Conservation (phyloP, 129 eudicot species). For the Deinandra increscens region DNA sequence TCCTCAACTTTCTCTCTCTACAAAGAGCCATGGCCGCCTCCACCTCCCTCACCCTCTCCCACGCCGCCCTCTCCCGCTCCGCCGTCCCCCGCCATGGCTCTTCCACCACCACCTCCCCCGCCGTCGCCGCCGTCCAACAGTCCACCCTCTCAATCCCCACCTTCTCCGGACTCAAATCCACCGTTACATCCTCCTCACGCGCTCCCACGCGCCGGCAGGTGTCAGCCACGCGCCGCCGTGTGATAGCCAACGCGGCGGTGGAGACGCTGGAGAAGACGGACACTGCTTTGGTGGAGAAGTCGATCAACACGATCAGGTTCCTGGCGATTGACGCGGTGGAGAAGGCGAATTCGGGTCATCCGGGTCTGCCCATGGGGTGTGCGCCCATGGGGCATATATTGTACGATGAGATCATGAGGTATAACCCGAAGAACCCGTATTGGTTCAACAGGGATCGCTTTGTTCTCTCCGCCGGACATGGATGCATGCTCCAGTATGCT, state of each 20-base stretch:
- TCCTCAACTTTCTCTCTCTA: constrained; percentile 24
- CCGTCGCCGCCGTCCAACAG: constrained; percentile 31
- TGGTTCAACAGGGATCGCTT: constrained; percentile 97
- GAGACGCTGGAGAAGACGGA: constrained; percentile 66
- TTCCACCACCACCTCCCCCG: too few species aligned
- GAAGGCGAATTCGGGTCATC: constrained; percentile 98
- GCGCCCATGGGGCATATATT: constrained; percentile 97
- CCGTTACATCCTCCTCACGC: constrained; percentile 41
- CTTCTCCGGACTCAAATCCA: constrained; percentile 60
- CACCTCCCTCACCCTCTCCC: constrained; percentile 84
- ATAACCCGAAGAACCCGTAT: constrained; percentile 91
- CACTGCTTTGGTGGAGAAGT: constrained; percentile 58
- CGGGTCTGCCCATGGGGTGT: constrained; percentile 98
- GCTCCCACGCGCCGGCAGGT: constrained; percentile 16
- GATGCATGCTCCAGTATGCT: constrained; percentile 98
- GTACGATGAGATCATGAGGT: constrained; percentile 97
- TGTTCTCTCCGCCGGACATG: constrained; percentile 97
- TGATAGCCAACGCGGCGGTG: constrained; percentile 53
- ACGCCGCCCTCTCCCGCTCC: constrained; percentile 68
- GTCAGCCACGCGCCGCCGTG: constrained; percentile 11
- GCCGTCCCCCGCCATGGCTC: constrained; percentile 69
- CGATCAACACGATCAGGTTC: constrained; percentile 85
- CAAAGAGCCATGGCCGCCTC: constrained; percentile 73
- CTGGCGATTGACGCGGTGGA: constrained; percentile 96
- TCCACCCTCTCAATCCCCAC: constrained; percentile 61